Conservation (phyloP, 2,329 filamentous ascomycete species). For the Stemphylium lycopersici region DNA sequence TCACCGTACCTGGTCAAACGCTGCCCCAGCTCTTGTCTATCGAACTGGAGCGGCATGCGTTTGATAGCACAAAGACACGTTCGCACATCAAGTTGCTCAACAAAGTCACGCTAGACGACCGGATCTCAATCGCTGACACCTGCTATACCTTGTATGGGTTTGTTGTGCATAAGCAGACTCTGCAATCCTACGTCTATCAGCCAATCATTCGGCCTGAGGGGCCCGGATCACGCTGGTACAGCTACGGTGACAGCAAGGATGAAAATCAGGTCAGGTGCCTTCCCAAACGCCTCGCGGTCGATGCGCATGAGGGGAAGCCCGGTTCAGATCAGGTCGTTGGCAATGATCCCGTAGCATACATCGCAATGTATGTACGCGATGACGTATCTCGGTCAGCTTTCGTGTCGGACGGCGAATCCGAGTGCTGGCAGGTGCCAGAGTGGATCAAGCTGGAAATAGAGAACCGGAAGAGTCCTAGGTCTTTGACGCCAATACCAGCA, state of each 20-base stretch:
- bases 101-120: slow-evolving; percentile 62
- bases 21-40: slow-evolving; percentile 60
- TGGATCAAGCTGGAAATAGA: slow-evolving; percentile 44
- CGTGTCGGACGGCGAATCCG: slow-evolving; percentile 53
- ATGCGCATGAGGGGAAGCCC: slow-evolving; percentile 57
- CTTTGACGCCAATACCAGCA: slow-evolving; percentile 21
- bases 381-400: slow-evolving; percentile 50
- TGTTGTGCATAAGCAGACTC: slow-evolving; percentile 64
- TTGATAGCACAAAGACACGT: slow-evolving; percentile 57
- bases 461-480: slow-evolving; percentile 26
- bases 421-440: slow-evolving; percentile 54
- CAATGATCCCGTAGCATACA: slow-evolving; percentile 59
- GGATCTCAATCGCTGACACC: slow-evolving; percentile 55
- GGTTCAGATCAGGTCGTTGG: slow-evolving; percentile 46
- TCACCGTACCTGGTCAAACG: slow-evolving; percentile 27
- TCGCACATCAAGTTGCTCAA: slow-evolving; percentile 64
- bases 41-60: slow-evolving; percentile 63
- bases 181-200: slow-evolving; percentile 65
- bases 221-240: slow-evolving; percentile 63
- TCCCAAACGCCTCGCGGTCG: slow-evolving; percentile 61
- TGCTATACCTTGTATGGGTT: slow-evolving; percentile 66
- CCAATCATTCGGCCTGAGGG: slow-evolving; percentile 65
- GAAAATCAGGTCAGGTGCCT: slow-evolving; percentile 63
- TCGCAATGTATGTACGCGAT: slow-evolving; percentile 62
- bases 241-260: slow-evolving; percentile 61